These are phyloP conservation scores for Saccharomyces paradoxus DNA, from an alignment of 805 yeast genomes.

Conservation along the genomic window DNA sequence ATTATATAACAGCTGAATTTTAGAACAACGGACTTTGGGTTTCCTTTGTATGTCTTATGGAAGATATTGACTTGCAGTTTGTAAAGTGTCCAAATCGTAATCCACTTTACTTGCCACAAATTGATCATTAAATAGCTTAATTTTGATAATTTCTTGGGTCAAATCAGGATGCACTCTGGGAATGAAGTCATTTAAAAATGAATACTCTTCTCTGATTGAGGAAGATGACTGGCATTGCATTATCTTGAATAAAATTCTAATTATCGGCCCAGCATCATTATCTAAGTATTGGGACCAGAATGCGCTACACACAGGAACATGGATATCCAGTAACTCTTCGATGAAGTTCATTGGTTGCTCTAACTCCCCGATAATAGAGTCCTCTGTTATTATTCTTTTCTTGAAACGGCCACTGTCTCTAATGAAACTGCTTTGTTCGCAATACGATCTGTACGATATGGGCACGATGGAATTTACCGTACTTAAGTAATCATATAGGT, in stretches of 20 bases:
- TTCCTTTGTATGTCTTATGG: background rate
- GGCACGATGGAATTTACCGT: constrained; percentile 16
- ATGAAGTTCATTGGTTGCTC: constrained; percentile 7
- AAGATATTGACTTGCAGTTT: constrained; percentile 12
- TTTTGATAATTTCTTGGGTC: constrained; percentile 12
- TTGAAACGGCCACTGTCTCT: constrained; percentile 9
- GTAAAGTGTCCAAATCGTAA: constrained; percentile 14
- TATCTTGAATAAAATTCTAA: constrained; percentile 7
- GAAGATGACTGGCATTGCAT: constrained; percentile 11
- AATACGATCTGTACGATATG: constrained; percentile 9
- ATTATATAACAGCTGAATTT: background rate
- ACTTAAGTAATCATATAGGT: constrained; percentile 13
- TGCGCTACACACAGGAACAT: constrained; percentile 16
- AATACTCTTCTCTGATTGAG: constrained; percentile 8
- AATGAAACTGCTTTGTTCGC: constrained; percentile 10
- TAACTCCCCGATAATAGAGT: background rate
- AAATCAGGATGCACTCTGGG: constrained; percentile 11
- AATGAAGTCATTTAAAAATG: constrained; percentile 10
- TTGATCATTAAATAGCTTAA: constrained; percentile 14
- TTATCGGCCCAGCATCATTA: constrained; percentile 8
- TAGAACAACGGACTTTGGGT: background rate
- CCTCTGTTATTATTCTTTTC: background rate
- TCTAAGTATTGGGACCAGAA: constrained; percentile 16
- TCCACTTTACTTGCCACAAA: constrained; percentile 16
- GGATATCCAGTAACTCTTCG: constrained; percentile 14